These are phyloP conservation scores for Marchantia paleacea DNA, from an alignment of 225 moss, liverwort and hornwort genomes.

Conservation along the genomic window DNA sequence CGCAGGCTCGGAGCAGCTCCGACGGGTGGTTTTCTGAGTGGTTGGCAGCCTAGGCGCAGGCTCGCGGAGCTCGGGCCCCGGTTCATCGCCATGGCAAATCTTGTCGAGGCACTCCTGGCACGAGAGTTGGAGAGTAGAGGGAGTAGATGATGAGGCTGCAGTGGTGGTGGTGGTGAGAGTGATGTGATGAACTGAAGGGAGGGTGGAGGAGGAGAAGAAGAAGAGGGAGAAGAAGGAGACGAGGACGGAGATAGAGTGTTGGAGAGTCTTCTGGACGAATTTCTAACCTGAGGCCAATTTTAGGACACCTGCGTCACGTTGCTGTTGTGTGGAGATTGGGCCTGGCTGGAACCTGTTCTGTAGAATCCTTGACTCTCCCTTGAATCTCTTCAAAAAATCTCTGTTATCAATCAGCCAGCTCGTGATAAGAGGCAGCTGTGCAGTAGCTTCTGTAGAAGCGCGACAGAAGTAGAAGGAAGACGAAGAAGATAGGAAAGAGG, in stretches of 20 bases:
- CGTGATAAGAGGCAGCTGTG: background rate
- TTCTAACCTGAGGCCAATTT: slow-evolving; percentile 1
- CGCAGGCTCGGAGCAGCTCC: background rate
- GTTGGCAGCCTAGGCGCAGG: background rate
- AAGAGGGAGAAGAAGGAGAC: background rate
- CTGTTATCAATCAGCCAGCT: background rate
- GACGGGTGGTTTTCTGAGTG: background rate
- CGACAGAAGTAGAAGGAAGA: background rate
- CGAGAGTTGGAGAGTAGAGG: background rate
- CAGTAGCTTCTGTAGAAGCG: background rate
- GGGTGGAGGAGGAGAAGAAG: background rate
- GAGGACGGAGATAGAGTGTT: background rate
- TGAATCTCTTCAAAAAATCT: background rate
- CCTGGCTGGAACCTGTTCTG: background rate
- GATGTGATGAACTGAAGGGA: background rate
- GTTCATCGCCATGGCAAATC: slow-evolving; percentile 19
- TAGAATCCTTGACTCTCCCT: background rate
- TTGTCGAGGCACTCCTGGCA: slow-evolving; percentile 2
- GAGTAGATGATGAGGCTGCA: slow-evolving; percentile 25
- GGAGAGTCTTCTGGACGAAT: slow-evolving; percentile 4
- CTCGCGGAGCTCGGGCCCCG: slow-evolving; percentile 10
- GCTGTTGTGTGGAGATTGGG: background rate
- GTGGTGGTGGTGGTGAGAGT: slow-evolving; percentile 4
- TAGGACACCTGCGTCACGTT: background rate
- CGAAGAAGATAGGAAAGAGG: too few species aligned